Evolutionary conservation across 768 basidiomycete genomes (phyloP).

Genomic region (Amanita rubescens): DNA sequence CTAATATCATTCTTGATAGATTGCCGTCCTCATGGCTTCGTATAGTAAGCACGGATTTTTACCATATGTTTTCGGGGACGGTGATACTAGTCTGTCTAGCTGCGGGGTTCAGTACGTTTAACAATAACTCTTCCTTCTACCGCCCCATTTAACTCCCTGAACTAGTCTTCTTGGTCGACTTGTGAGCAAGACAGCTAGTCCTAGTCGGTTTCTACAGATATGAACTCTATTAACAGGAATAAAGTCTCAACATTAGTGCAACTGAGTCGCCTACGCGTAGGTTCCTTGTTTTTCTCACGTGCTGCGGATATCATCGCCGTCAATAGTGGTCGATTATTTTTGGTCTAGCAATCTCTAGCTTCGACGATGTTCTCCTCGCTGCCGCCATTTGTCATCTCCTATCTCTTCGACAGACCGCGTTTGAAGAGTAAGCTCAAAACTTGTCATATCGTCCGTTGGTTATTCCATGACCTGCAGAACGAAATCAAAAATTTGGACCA

Average conservation of each 20-base stretch:
- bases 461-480: conserved; percentile 7
- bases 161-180: background rate
- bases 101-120: background rate
- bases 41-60: no score
- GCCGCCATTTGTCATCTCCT: background rate
- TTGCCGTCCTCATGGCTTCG: no score
- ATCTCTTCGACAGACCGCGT: background rate
- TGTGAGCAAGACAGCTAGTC: background rate
- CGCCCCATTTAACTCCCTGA: no score
- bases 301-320: no score
- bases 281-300: background rate
- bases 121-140: background rate
- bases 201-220: no score
- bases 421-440: background rate
- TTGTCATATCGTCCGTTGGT: background rate
- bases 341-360: background rate
- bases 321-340: background rate
- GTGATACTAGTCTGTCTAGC: background rate
- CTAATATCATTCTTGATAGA: no score
- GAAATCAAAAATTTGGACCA: conserved; percentile 14
- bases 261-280: background rate
- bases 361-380: background rate
- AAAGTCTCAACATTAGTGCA: background rate
- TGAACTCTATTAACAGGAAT: background rate
- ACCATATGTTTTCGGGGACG: background rate